A percentile compares a stretch with the other conserved stretches of the same genome.
phyloP scores from a whole-genome alignment of 352 stramenopile genomes.

The Sclerospora graminicola region DNA sequence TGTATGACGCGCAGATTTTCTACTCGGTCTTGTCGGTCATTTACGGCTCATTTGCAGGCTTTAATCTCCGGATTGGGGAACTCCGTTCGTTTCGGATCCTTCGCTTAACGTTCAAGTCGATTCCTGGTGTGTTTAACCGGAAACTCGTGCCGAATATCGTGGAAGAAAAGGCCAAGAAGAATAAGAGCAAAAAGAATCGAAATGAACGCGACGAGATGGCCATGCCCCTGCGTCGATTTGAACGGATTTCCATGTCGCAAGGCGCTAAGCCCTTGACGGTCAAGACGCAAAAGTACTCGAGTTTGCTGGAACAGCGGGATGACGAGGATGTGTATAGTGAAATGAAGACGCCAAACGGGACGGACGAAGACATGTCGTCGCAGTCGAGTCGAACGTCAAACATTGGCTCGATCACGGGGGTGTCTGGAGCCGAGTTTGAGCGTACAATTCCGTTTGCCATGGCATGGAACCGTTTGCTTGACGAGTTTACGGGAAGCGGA shows the following conservation, averaged over 20 bases:
- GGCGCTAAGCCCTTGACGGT: slow-evolving; percentile 62
- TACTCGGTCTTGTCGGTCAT: slow-evolving; percentile 73
- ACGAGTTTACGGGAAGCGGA: slow-evolving; percentile 64
- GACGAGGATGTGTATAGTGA: slow-evolving; percentile 47
- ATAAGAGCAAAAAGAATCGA: slow-evolving; percentile 42
- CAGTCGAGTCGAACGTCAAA: slow-evolving; percentile 40
- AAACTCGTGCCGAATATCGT: slow-evolving; percentile 79
- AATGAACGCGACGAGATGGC: slow-evolving; percentile 49
- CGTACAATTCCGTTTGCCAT: slow-evolving; percentile 79
- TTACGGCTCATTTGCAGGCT: slow-evolving; percentile 69
- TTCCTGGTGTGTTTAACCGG: slow-evolving; percentile 75
- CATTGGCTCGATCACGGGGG: slow-evolving; percentile 60
- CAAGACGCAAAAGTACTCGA: slow-evolving; percentile 77
- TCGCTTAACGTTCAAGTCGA: slow-evolving; percentile 75
- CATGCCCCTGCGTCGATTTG: slow-evolving; percentile 56
- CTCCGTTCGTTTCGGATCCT: slow-evolving; percentile 79
- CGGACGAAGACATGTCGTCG: slow-evolving; percentile 44
- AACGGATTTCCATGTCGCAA: slow-evolving; percentile 77
- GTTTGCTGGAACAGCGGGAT: slow-evolving; percentile 49
- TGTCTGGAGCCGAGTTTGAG: slow-evolving; percentile 71
- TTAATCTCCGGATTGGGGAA: slow-evolving; percentile 78
- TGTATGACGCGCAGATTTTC: slow-evolving; percentile 83
- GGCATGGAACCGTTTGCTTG: slow-evolving; percentile 76
- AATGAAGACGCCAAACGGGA: slow-evolving; percentile 48
- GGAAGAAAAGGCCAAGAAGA: slow-evolving; percentile 65